Percentiles rank a stretch among this genome's conserved stretches.
Conservation (phyloP, 129 eudicot species). For the Tagetes patula region DNA sequence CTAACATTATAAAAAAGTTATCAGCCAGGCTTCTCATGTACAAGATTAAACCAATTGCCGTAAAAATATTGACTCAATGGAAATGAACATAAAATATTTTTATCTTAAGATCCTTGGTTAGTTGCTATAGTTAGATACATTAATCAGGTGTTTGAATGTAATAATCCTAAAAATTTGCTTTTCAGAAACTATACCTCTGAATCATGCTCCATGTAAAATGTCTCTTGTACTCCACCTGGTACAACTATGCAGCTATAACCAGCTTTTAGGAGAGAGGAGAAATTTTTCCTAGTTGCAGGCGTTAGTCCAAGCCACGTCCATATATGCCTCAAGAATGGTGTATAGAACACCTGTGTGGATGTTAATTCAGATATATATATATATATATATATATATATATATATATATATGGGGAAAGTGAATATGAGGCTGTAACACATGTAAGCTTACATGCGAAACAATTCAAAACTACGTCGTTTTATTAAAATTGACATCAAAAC, state of each 20-base stretch:
- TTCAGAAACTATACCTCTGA: slow-evolving; percentile 57
- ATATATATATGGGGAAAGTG: too few species aligned
- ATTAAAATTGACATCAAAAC: too few species aligned
- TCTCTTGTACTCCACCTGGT: slow-evolving; percentile 91
- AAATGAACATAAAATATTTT: not conserved
- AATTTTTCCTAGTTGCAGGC: slow-evolving; percentile 68
- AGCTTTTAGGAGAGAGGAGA: slow-evolving; percentile 49
- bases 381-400: too few species aligned
- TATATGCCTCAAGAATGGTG: slow-evolving; percentile 85
- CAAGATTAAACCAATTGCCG: too few species aligned
- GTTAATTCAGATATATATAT: not conserved
- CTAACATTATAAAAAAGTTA: too few species aligned
- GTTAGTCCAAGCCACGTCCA: slow-evolving; percentile 95
- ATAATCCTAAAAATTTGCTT: not conserved
- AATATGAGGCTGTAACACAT: too few species aligned
- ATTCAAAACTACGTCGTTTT: too few species aligned
- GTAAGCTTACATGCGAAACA: too few species aligned
- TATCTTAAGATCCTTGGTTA: slow-evolving; percentile 2
- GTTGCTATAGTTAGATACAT: not conserved
- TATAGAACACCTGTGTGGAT: slow-evolving; percentile 64
- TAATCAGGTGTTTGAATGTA: not conserved
- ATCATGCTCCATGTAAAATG: slow-evolving; percentile 73
- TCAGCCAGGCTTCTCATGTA: too few species aligned
- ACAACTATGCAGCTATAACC: slow-evolving; percentile 90
- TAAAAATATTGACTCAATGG: not conserved